Percentiles rank a stretch among this genome's conserved stretches.
Evolutionary conservation across 225 moss, liverwort and hornwort genomes (phyloP).

Genomic region (Antitrichia curtipendula): DNA sequence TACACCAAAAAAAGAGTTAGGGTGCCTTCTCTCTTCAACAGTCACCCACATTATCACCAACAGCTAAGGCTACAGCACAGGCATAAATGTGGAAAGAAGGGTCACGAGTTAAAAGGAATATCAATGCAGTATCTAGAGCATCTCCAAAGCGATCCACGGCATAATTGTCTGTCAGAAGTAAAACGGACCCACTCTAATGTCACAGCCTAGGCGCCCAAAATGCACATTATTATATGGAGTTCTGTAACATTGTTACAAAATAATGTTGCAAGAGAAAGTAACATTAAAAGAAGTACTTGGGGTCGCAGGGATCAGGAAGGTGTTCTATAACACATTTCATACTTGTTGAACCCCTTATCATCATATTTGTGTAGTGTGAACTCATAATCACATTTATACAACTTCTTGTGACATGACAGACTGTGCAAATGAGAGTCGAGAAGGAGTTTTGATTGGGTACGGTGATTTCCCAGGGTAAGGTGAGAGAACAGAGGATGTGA

Average conservation of each 20-base stretch:
- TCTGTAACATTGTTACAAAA: background rate
- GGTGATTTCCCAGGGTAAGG: background rate
- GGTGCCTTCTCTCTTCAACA: background rate
- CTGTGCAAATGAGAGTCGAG: background rate
- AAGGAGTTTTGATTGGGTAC: background rate
- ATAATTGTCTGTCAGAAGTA: background rate
- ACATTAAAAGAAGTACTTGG: background rate
- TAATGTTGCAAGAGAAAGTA: background rate
- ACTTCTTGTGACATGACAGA: background rate
- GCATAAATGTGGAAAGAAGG: background rate
- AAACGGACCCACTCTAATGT: background rate
- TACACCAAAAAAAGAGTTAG: background rate
- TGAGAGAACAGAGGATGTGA: background rate
- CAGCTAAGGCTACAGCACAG: background rate
- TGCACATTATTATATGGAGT: background rate
- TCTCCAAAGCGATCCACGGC: background rate
- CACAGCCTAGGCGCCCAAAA: background rate
- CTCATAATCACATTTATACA: background rate
- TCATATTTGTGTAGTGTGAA: background rate
- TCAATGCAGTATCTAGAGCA: background rate
- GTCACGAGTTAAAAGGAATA: background rate
- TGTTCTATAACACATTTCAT: background rate
- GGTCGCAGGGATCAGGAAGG: background rate
- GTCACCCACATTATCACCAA: background rate
- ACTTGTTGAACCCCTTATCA: background rate